Conservation (phyloP, 345 rosid species). For the Melaleuca quinquenervia region DNA sequence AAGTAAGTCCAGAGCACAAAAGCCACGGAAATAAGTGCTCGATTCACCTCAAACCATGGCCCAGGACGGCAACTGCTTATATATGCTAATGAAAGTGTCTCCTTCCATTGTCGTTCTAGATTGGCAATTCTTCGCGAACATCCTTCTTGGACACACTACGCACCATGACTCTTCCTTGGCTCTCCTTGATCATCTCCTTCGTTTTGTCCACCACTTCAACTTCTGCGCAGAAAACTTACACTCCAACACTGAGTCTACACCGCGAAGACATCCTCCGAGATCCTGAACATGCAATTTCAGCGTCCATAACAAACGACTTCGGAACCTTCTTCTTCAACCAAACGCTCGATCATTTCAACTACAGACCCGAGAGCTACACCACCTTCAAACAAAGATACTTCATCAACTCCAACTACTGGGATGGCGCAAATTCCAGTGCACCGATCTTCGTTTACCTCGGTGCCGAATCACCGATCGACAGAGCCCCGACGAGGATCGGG, state of each 20-base stretch:
- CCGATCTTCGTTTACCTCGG: not conserved
- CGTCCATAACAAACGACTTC: not conserved
- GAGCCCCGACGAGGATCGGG: not conserved
- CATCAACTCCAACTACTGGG: not conserved
- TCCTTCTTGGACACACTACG: not conserved
- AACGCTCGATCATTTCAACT: not conserved
- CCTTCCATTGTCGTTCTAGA: not conserved
- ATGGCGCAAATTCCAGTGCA: not conserved
- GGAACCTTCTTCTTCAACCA: not conserved
- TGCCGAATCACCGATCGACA: not conserved
- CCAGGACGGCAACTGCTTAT: not conserved
- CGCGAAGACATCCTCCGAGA: not conserved
- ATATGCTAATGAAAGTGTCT: not conserved
- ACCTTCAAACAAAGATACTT: not conserved
- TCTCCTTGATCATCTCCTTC: not conserved
- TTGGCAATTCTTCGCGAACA: not conserved
- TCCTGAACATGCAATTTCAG: not conserved
- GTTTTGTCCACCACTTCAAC: not conserved
- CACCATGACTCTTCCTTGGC: not conserved
- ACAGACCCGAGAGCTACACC: not conserved
- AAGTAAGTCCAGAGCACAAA: not conserved
- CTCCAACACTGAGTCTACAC: not conserved
- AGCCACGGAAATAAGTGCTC: not conserved
- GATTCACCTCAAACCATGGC: not conserved
- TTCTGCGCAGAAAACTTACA: not conserved